Base-by-base conservation (phyloP, 2,329 filamentous ascomycete species). In the Ceratocystis huliohia region DNA sequence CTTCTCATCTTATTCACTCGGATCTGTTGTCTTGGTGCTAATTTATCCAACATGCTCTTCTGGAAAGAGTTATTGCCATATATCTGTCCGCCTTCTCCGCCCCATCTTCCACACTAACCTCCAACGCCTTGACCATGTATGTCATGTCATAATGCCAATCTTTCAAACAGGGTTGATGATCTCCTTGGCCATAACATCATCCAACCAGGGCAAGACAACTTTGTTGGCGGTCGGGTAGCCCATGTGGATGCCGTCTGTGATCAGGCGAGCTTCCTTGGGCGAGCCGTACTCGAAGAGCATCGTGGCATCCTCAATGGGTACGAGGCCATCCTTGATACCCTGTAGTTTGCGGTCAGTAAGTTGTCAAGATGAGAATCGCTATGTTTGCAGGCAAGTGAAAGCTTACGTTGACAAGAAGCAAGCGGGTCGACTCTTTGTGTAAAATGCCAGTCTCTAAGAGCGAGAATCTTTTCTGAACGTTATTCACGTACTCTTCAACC, bases 221-320 rank as follows among this genome's bases (percentile, higher is more conserved):
- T 72, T 73, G 69, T 85, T 85, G 0, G 83, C 82, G 71, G 79
- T 73, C 3, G 86, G 85, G 72, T 88, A 88, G 13, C 85, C 85
- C 85, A 88, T 88, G 70, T 88, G 85, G 69, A 86, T 72, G 41
- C 82, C 76, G 0, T 81, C 81, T 0, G 80, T 75, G 68, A 87
- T 86, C 74, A 88, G 86, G 62, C 71, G 65, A 33, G 79, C 83
- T 74, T 88, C 85, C 75, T 88, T 88, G 13, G 84, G 83, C 41
- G 77, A 79, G 1, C 85, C 85, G 70, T 87, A 80, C 72, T 87
- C 83, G 70, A 86, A 82, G 65, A 88, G 75, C 64, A 88, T 74
- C 75, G 85, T 81, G 15, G 79, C 85, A 71, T 88, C 85, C 71
- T 88, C 85, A 67, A 88, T 85, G 0, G 85, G 85, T 78, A 87